These are phyloP conservation scores for Venturia effusa DNA, from an alignment of 2,329 filamentous ascomycete genomes.

Conservation along the genomic window DNA sequence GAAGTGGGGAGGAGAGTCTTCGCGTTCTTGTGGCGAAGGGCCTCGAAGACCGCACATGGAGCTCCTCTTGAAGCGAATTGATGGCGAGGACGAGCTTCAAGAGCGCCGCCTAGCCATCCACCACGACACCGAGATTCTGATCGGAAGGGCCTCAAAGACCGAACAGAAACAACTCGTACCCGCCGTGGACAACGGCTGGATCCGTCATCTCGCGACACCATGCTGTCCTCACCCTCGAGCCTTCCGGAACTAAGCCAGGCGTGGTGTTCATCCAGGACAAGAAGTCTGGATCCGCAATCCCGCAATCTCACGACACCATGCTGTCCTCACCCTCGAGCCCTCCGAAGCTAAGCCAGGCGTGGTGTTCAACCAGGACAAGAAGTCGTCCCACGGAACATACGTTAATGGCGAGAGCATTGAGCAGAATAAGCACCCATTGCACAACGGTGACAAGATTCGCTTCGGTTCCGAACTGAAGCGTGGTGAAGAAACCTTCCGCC, in stretches of 20 bases:
- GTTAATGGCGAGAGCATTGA: conserved; percentile 34
- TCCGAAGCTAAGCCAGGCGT: too few species aligned
- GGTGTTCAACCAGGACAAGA: conserved; percentile 42
- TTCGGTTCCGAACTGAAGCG: conserved; percentile 27
- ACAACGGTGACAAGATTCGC: conserved; percentile 24
- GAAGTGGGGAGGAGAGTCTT: too few species aligned
- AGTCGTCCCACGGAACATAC: conserved; percentile 52
- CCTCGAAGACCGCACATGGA: too few species aligned
- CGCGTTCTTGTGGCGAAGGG: too few species aligned
- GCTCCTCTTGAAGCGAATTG: conserved; percentile 12
- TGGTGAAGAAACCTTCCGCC: conserved; percentile 7
- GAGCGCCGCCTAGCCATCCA: conserved; percentile 19
- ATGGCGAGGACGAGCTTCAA: conserved; percentile 33
- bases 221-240: conserved; percentile 35
- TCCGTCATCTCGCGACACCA: conserved; percentile 62
- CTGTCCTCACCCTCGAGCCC: conserved; percentile 29
- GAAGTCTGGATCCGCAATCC: conserved; percentile 62
- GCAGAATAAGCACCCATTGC: conserved; percentile 18
- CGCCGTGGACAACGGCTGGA: conserved; percentile 49
- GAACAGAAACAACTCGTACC: conserved; percentile 26
- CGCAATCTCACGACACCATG: conserved; percentile 60
- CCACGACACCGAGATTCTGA: conserved; percentile 15
- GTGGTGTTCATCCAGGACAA: too few species aligned
- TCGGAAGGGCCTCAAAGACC: conserved; percentile 38
- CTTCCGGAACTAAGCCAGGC: too few species aligned